Conservation (phyloP, 495 filamentous ascomycete genomes). For the Clavariopsis aquatica region DNA sequence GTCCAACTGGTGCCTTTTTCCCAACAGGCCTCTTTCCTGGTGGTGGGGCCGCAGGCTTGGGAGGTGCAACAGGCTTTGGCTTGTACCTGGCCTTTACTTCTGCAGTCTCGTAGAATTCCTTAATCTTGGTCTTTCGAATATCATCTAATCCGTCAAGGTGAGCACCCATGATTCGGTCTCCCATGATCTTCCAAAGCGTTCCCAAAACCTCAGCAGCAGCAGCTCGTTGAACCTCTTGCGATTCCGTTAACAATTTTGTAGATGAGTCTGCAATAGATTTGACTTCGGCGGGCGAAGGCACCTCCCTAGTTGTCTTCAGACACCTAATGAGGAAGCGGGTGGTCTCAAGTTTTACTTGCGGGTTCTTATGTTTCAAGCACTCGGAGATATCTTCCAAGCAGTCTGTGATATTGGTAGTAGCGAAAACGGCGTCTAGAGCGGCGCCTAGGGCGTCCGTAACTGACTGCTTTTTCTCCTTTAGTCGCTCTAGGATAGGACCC, state of each 20-base stretch:
- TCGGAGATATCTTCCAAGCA: slow-evolving; percentile 86
- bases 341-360: slow-evolving; percentile 92
- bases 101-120: slow-evolving; percentile 88
- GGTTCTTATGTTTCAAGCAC: slow-evolving; percentile 90
- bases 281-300: slow-evolving; percentile 79
- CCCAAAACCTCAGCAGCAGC: slow-evolving; percentile 90
- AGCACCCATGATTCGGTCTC: slow-evolving; percentile 93
- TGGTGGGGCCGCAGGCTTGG: slow-evolving; percentile 53
- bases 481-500: slow-evolving; percentile 83
- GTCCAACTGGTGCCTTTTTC: slow-evolving; percentile 38
- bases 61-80: slow-evolving; percentile 78
- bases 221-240: slow-evolving; percentile 77
- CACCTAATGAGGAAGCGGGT: slow-evolving; percentile 88
- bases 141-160: slow-evolving; percentile 95
- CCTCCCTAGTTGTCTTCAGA: slow-evolving; percentile 78
- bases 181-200: slow-evolving; percentile 98
- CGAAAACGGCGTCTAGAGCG: slow-evolving; percentile 85
- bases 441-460: slow-evolving; percentile 84
- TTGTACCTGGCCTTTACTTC: slow-evolving; percentile 97
- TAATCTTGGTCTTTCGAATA: slow-evolving; percentile 92
- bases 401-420: slow-evolving; percentile 74
- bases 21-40: slow-evolving; percentile 44
- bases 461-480: slow-evolving; percentile 94
- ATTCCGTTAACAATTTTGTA: slow-evolving; percentile 87
- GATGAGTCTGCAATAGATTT: slow-evolving; percentile 81